Conservation (phyloP, 176 grass and related monocot species). For the Zoysia pacifica region DNA sequence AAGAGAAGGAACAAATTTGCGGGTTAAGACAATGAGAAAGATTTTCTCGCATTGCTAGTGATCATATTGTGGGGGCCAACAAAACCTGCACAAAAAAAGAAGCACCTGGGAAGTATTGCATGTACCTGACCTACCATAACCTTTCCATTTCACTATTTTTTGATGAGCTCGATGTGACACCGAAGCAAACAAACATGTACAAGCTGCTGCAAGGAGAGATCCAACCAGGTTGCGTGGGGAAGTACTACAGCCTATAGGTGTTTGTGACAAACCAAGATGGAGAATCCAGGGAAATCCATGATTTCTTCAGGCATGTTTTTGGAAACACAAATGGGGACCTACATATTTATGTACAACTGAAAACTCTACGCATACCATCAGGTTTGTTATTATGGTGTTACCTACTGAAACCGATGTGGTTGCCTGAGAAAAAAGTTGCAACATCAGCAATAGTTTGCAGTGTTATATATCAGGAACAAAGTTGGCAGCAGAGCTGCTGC, state of each 20-base stretch:
- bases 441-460: neutral
- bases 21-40: constrained; percentile 34
- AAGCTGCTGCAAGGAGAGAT: constrained; percentile 26
- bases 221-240: constrained; percentile 34
- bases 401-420: neutral
- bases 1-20: constrained; percentile 18
- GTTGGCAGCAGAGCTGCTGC: neutral
- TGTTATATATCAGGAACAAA: neutral
- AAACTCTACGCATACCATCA: neutral
- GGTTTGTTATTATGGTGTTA: neutral
- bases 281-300: constrained; percentile 13
- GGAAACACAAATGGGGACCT: neutral
- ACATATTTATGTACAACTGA: neutral
- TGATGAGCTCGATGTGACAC: constrained; percentile 37
- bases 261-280: neutral
- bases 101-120: constrained; percentile 13
- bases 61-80: constrained; percentile 45
- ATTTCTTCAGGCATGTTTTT: neutral
- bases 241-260: neutral
- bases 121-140: constrained; percentile 43
- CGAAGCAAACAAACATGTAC: constrained; percentile 47
- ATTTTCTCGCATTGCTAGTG: constrained; percentile 37
- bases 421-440: neutral
- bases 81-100: constrained; percentile 11
- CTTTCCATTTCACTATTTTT: constrained; percentile 48